Evolutionary conservation across 352 stramenopile species (phyloP).

Genomic region (Globisporangium lucens): DNA sequence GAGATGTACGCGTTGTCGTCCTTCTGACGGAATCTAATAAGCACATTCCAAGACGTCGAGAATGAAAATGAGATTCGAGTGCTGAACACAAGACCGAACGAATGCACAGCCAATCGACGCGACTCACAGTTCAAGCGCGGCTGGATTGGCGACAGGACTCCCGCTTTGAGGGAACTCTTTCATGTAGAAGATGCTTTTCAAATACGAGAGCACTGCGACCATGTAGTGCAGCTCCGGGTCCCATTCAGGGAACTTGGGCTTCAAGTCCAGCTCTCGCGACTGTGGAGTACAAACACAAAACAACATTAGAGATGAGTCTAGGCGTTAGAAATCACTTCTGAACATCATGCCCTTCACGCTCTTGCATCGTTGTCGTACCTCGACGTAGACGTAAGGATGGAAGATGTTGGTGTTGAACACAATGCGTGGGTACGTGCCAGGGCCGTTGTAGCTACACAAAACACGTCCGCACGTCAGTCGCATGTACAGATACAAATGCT

Average conservation of each 20-base stretch:
- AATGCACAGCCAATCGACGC: not conserved
- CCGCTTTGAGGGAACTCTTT: slow-evolving; percentile 85
- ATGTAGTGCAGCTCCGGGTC: slow-evolving; percentile 94
- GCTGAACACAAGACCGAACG: not conserved
- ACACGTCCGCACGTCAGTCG: slow-evolving; percentile 15
- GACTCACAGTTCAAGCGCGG: slow-evolving; percentile 84
- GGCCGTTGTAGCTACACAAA: slow-evolving; percentile 90
- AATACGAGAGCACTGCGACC: slow-evolving; percentile 93
- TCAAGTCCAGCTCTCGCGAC: slow-evolving; percentile 90
- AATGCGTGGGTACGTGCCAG: slow-evolving; percentile 90
- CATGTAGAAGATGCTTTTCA: slow-evolving; percentile 98
- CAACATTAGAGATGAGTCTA: not conserved
- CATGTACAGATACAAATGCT: too few relatives aligned
- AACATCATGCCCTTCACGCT: not conserved
- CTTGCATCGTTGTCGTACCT: slow-evolving; percentile 21
- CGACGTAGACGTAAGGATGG: slow-evolving; percentile 91
- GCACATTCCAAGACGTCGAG: not conserved
- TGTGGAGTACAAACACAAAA: slow-evolving; percentile 16
- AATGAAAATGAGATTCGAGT: not conserved
- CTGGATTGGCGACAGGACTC: slow-evolving; percentile 68
- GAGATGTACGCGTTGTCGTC: slow-evolving; percentile 82
- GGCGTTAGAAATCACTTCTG: not conserved
- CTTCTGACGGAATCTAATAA: slow-evolving; percentile 68
- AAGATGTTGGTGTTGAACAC: slow-evolving; percentile 92
- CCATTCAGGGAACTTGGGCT: slow-evolving; percentile 91